Evolutionary conservation across 768 basidiomycete genomes (phyloP).

Genomic region (Wakefieldia striispora): DNA sequence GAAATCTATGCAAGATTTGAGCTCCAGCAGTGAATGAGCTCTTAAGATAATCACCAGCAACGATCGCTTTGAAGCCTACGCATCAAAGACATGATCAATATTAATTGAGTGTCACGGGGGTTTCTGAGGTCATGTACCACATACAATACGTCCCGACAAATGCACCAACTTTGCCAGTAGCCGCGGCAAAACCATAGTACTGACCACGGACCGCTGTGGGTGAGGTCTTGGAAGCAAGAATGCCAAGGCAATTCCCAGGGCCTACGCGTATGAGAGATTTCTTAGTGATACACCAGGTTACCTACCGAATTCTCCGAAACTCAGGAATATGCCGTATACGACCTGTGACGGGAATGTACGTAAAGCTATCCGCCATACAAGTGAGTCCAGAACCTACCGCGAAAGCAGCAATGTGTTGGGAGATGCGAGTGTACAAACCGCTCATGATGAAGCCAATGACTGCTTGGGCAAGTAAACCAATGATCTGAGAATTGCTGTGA

Average conservation of each 20-base stretch:
- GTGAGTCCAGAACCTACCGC: constrained; percentile 44
- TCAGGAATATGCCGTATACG: constrained; percentile 88
- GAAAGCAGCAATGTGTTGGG: constrained; percentile 66
- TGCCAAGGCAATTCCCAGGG: constrained; percentile 83
- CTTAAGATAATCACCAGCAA: constrained; percentile 43
- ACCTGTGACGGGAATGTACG: constrained; percentile 40
- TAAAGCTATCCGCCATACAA: not conserved
- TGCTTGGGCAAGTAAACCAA: constrained; percentile 64
- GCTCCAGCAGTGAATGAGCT: not conserved
- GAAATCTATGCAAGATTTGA: constrained; percentile 43
- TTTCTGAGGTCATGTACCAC: constrained; percentile 21
- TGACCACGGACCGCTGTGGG: constrained; percentile 87
- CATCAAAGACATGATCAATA: constrained; percentile 3
- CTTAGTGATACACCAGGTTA: not conserved
- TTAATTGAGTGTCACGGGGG: constrained; percentile 3
- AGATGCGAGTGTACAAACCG: constrained; percentile 67
- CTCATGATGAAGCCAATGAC: constrained; percentile 88
- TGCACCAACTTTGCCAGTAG: constrained; percentile 81
- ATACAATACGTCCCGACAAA: constrained; percentile 80
- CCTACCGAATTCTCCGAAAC: constrained; percentile 80
- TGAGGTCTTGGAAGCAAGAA: constrained; percentile 81
- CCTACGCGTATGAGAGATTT: constrained; percentile 34
- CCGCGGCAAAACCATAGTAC: constrained; percentile 84
- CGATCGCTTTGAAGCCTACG: constrained; percentile 65
- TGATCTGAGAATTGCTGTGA: constrained; percentile 43